phyloP scores from a whole-genome alignment of 2,329 filamentous ascomycete genomes.

The Acephala macrosclerotiorum region DNA sequence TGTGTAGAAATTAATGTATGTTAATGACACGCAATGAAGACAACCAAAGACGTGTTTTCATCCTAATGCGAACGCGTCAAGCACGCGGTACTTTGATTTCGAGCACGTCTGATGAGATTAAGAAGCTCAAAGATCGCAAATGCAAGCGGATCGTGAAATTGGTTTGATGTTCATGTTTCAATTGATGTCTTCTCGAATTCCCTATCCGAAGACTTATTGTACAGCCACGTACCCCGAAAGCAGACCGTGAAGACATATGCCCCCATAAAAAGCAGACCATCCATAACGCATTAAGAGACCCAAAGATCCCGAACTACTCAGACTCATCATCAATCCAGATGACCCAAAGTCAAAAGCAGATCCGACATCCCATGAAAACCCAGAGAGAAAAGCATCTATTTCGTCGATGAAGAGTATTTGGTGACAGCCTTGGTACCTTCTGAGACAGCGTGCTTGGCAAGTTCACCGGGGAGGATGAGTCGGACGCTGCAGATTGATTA shows the following conservation, averaged over 20 bases:
- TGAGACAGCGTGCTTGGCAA: constrained; percentile 99
- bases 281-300: constrained; percentile 74
- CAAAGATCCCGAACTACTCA: constrained; percentile 39
- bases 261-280: constrained; percentile 70
- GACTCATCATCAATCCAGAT: constrained; percentile 42
- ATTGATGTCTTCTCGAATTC: constrained; percentile 44
- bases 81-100: neutral
- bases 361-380: constrained; percentile 65
- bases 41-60: neutral
- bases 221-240: constrained; percentile 75
- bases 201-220: constrained; percentile 62
- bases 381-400: constrained; percentile 73
- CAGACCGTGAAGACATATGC: constrained; percentile 73
- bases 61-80: neutral
- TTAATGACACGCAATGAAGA: neutral
- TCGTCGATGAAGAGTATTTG: constrained; percentile 99
- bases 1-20: neutral
- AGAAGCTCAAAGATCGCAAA: neutral
- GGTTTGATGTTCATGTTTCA: constrained; percentile 39
- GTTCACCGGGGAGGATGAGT: constrained; percentile 96
- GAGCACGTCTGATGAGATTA: neutral
- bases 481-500: constrained; percentile 66
- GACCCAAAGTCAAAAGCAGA: constrained; percentile 57
- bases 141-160: neutral
- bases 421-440: constrained; percentile 99